Base-by-base conservation (phyloP, 257 asterid genomes). In the Prunella vulgaris region DNA sequence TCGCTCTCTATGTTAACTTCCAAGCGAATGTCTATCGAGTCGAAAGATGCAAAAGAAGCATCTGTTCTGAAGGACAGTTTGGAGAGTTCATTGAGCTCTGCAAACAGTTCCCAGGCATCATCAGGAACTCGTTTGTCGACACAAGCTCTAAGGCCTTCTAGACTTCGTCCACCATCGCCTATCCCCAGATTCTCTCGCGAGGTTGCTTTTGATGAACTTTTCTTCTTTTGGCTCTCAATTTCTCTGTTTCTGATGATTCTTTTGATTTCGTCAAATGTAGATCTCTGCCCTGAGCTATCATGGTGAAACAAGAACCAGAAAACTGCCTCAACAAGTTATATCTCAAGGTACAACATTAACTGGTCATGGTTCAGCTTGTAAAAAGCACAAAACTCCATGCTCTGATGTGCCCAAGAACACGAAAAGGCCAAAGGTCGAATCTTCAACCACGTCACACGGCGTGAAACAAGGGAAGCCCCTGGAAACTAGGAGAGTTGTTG, bases 151-250 rank as follows among this genome's bases (percentile, higher is more conserved):
- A 80, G 65, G 72, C 87, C 80, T 35, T 87, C 97, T 10, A 72
- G 80, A 32, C 84, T 90, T 14, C 89, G 90, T 3, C 81, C 78
- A 60, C 96, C 96, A 42, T 82, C 89, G 25, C 87, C 93, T 6
- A 80, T 12, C 57, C 78, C 82, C 58, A 87, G 95, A 56, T 86
- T 78, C 61, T 89, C 87, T 8, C 84, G 78, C 33, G 86, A 87
- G 92, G 92, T 89, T 60, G 10, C 69, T 60, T 60, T 46, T 18
- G 33, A 2, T 27, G 21, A 38, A 10, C 27, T 22, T 10, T 7
- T 21, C 0, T 6, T 56, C 24, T 32, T n/a, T n/a, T 10, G 42
- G 22, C 67, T 35, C 17, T 18, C 10, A 38, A 10, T 13, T 42
- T 40, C 5, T 14, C 53, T 40, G 35, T 22, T 21, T 38, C 21